A percentile compares a stretch with the other conserved stretches of the same genome.
Evolutionary conservation across 805 yeast species (phyloP).

Genomic region (Sugiyamaella qingdaonensis): DNA sequence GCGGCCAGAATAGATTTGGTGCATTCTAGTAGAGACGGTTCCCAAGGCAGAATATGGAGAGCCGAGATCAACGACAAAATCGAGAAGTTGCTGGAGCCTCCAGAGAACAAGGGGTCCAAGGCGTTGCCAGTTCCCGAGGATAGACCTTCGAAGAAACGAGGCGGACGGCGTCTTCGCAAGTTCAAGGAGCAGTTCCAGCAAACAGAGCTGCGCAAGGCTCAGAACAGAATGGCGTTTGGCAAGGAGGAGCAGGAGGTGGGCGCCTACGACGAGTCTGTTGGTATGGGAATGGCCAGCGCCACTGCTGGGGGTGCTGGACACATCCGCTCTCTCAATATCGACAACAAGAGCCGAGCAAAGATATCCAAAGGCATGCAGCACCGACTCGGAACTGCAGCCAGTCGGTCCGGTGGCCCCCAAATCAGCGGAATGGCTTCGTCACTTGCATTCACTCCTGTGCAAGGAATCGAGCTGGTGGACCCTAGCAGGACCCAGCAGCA

Average conservation of each 20-base stretch:
- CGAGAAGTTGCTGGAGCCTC: slow-evolving; percentile 72
- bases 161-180: slow-evolving; percentile 77
- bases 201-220: slow-evolving; percentile 78
- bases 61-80: slow-evolving; percentile 59
- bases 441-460: slow-evolving; percentile 23
- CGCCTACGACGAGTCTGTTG: slow-evolving; percentile 50
- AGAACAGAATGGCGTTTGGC: slow-evolving; percentile 82
- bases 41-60: slow-evolving; percentile 55
- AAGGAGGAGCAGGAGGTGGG: slow-evolving; percentile 71
- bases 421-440: slow-evolving; percentile 23
- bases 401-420: neutral
- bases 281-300: slow-evolving; percentile 58
- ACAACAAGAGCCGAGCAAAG: slow-evolving; percentile 50
- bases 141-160: slow-evolving; percentile 73
- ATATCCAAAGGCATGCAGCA: slow-evolving; percentile 58
- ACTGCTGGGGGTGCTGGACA: slow-evolving; percentile 31
- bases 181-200: slow-evolving; percentile 74
- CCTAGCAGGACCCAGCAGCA: slow-evolving; percentile 15
- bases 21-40: slow-evolving; percentile 41
- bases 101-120: slow-evolving; percentile 55
- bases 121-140: slow-evolving; percentile 77
- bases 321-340: slow-evolving; percentile 28
- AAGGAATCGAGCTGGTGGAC: slow-evolving; percentile 27
- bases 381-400: slow-evolving; percentile 29
- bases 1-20: slow-evolving; percentile 80